Evolutionary conservation across 23 red algal genomes (phyloP).

Genomic region (Agarophyton chilense): DNA sequence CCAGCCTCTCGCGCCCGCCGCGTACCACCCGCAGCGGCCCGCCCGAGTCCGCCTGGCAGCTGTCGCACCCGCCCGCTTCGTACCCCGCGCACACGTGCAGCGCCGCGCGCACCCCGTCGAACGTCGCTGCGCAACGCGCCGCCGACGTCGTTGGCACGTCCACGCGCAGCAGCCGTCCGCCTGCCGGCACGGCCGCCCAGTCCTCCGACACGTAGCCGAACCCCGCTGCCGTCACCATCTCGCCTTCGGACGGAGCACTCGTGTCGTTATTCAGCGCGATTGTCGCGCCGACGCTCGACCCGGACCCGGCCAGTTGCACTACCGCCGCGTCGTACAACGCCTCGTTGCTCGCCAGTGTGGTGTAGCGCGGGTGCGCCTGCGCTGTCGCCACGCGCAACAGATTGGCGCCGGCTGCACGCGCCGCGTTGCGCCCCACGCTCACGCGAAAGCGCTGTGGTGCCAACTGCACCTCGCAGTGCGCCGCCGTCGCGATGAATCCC

Average conservation of each 20-base stretch:
- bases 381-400: neutral
- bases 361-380: constrained; percentile 42
- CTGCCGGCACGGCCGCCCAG: constrained; percentile 29
- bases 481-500: constrained; percentile 53
- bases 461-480: constrained; percentile 55
- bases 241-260: constrained; percentile 8
- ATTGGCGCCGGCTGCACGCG: neutral
- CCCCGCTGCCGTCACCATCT: constrained; percentile 40
- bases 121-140: neutral
- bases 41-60: constrained; percentile 65
- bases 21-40: constrained; percentile 40
- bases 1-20: constrained; percentile 20
- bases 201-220: constrained; percentile 55
- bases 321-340: constrained; percentile 52
- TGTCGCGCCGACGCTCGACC: neutral
- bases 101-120: constrained; percentile 2
- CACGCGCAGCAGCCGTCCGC: constrained; percentile 43
- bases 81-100: constrained; percentile 68
- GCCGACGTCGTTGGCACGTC: constrained; percentile 29
- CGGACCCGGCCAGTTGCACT: neutral
- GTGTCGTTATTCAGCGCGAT: constrained; percentile 18
- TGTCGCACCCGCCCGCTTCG: constrained; percentile 60
- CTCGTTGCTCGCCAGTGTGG: constrained; percentile 25
- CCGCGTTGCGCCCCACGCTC: neutral
- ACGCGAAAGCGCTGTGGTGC: neutral